phyloP scores from a whole-genome alignment of 129 eudicot genomes.

The Saussurea involucrata region DNA sequence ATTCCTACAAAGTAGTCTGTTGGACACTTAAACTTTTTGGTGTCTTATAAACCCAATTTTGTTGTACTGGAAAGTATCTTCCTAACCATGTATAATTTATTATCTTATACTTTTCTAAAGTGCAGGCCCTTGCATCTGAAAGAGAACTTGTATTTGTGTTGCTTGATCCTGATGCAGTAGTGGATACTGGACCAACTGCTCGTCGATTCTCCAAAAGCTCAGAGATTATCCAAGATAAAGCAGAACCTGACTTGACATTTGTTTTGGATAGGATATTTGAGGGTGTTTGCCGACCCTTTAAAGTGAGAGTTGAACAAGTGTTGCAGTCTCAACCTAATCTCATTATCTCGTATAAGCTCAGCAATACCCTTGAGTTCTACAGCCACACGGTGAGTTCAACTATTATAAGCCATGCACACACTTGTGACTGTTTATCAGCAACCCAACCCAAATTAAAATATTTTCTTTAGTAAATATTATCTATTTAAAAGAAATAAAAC shows the following conservation, averaged over 20 bases:
- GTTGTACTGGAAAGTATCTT: background rate
- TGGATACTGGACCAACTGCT: constrained; percentile 77
- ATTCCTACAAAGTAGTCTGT: too few species aligned
- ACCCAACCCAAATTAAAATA: background rate
- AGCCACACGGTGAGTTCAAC: constrained; percentile 68
- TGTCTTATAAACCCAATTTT: background rate
- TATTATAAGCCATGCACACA: background rate
- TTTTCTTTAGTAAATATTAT: too few species aligned
- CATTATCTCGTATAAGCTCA: constrained; percentile 81
- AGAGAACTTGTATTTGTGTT: constrained; percentile 93
- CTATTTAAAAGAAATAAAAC: too few species aligned
- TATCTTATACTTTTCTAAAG: background rate
- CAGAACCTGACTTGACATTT: constrained; percentile 79
- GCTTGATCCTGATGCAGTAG: constrained; percentile 84
- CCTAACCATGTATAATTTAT: background rate
- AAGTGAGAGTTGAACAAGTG: constrained; percentile 99
- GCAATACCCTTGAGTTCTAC: constrained; percentile 90
- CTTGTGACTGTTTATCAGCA: background rate
- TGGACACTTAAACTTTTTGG: too few species aligned
- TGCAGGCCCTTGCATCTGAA: constrained; percentile 98
- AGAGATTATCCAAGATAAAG: constrained; percentile 50
- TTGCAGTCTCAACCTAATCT: constrained; percentile 95
- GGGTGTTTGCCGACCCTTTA: constrained; percentile 94
- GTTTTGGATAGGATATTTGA: constrained; percentile 95
- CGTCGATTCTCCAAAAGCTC: constrained; percentile 45